Base-by-base conservation (phyloP, 139 green algal species). In the Ettlia oleoabundans region DNA sequence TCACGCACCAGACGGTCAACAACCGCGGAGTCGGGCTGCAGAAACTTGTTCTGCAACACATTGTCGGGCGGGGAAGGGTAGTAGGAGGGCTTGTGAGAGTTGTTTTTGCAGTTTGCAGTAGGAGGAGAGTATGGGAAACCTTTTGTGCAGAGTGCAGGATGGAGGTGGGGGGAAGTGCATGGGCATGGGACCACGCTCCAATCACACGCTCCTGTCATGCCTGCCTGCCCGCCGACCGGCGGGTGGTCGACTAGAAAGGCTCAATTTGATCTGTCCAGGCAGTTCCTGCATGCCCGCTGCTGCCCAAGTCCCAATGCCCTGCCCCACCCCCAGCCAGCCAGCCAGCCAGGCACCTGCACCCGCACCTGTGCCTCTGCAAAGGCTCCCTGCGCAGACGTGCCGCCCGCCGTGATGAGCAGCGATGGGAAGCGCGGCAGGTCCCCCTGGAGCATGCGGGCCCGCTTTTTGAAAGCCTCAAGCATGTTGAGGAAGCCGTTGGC, bases 321-420 rank as follows among this genome's bases (percentile, higher is more conserved):
- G 10, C 47, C 10, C 10, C 47, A 10, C 10, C 47, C 15, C 47
- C 47, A 58, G 47, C 47, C 47, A 15, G 10, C 47, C 47, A 58
- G 47, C 47, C 47, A 58, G 47, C 47, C 47, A 58, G 47, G 13
- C n/a, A n/a, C n/a, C n/a, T n/a, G n/a, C n/a, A n/a, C n/a, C n/a
- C n/a, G 13, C 47, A 58, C 92, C 78, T 98, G 95, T 15, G 95
- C 92, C 82, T 96, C 89, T 1, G 96, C 96, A 86, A 98, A 99
- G 0, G 89, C 64, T 32, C 96, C 96, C 76, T 91, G 89, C n/a
- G 89, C 72, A 9, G 51, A 52, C 0, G 83, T 78, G 10, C 35
- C 72, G 40, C 92, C 83, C 0, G 84, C 76, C 0, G 80, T 87
- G 64, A 99, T 92, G 41, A 94, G 51, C 55, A 99, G 85, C 0